Evolutionary conservation across 2,329 filamentous ascomycete species (phyloP).

Genomic region (Lecanicillium sp.): DNA sequence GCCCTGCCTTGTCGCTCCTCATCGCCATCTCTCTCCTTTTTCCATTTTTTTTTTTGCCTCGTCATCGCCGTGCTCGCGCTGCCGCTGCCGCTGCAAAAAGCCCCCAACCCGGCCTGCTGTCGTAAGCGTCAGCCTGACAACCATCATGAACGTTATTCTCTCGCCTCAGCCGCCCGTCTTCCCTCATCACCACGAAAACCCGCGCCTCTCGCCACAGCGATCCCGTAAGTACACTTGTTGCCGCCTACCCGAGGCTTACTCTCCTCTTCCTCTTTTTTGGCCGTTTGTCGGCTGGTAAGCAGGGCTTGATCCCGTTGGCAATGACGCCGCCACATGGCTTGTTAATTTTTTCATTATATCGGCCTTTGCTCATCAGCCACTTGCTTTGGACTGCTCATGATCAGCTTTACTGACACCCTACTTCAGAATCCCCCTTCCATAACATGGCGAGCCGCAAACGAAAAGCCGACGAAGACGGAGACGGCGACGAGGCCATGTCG

Average conservation of each 20-base stretch:
- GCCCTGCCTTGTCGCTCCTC: too few relatives aligned
- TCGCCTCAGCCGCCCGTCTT: slow-evolving; percentile 53
- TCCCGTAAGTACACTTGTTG: slow-evolving; percentile 37
- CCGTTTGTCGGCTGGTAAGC: too few relatives aligned
- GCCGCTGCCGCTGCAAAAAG: too few relatives aligned
- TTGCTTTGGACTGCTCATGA: too few relatives aligned
- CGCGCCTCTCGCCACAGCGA: slow-evolving; percentile 46
- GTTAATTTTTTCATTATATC: neutral
- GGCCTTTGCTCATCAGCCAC: neutral
- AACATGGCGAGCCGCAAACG: slow-evolving; percentile 63
- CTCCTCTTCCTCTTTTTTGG: too few relatives aligned
- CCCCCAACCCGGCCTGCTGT: too few relatives aligned
- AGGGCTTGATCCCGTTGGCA: neutral
- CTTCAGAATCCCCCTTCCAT: slow-evolving; percentile 36
- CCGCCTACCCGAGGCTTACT: too few relatives aligned
- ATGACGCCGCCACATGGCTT: too few relatives aligned
- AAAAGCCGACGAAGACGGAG: slow-evolving; percentile 77
- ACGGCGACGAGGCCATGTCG: slow-evolving; percentile 81
- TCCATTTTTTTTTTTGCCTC: too few relatives aligned
- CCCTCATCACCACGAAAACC: slow-evolving; percentile 49
- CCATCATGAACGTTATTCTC: slow-evolving; percentile 55
- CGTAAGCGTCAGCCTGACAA: too few relatives aligned
- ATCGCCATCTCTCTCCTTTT: too few relatives aligned
- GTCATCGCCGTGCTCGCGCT: too few relatives aligned
- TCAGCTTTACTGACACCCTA: slow-evolving; percentile 5